Evolutionary conservation across 441 rosid genomes (phyloP), one percentile per base, ranked within the genome.

Genomic region (Jatropha podagrica): DNA sequence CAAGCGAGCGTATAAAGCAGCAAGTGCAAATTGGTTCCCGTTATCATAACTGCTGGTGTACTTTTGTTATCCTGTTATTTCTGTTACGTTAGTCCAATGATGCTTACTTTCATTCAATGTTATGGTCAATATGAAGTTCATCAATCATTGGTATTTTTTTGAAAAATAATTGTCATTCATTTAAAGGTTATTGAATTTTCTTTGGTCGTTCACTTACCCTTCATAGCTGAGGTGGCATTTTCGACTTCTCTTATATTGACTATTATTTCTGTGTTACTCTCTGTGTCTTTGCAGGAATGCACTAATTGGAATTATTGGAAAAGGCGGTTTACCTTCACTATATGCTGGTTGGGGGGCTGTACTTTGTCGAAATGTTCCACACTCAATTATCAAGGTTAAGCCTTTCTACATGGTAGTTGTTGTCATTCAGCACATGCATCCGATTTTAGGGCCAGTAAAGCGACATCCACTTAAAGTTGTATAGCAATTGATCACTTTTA

Each of bases 1-100:
- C 97, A 10, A 95, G 97, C 73, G 98, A 95, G 79, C 87, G 84
- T 71, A 83, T 95, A 81, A 95, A 95, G 91, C 98, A 95, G 86
- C 97, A 91, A 87, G 89, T 95, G 95, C 98, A 95, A 92, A 90
- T 95, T 81, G 88, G 92, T 84, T 88, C 92, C 42, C 95, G 72
- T 82, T 94, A 94, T 83, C 84, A 85, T 10, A 91, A 88, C 76
- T 87, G 96, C 86, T 92, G 98, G 98, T 95, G 87, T 71, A 67
- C 37, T 61, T 78, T 77, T 76, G 4, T 18, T 23, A 74, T 58
- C 55, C 40, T 64, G 63, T 51, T 68, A 46, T 20, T 67, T 27
- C n/a, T 27, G 38, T 26, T 40, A 52, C 42, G 13, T 66, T 20
- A 55, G 9, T 55, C 20, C 26, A 55, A 0, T 7, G 12, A 58